A percentile compares a stretch with the other conserved stretches of the same genome.
phyloP scores from a whole-genome alignment of 75 land plant genomes.

The Larix kaempferi region DNA sequence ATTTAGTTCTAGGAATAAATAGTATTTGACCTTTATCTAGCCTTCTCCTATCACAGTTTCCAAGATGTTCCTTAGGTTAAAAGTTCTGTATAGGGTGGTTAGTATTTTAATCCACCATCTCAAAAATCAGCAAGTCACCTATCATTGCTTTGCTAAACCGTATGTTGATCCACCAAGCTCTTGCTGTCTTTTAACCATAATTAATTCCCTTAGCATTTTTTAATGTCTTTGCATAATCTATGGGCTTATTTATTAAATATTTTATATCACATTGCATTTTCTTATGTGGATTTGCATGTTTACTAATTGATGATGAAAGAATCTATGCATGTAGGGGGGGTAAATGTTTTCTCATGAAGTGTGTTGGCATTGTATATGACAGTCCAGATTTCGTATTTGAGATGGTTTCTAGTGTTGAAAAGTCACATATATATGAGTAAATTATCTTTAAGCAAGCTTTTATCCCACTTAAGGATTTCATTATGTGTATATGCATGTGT shows the following conservation, averaged over 20 bases:
- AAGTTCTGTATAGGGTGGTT: too few species aligned
- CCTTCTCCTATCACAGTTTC: too few species aligned
- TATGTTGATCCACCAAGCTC: too few species aligned
- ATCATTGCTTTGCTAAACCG: too few species aligned
- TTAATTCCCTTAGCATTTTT: not conserved
- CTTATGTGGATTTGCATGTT: not conserved
- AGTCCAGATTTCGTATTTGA: slow-evolving; percentile 84
- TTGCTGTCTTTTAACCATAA: too few species aligned
- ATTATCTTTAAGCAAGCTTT: slow-evolving; percentile 12
- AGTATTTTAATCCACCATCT: too few species aligned
- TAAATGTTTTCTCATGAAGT: slow-evolving; percentile 64
- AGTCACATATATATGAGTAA: slow-evolving; percentile 75
- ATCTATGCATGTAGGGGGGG: slow-evolving; percentile 44
- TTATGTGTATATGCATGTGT: not conserved
- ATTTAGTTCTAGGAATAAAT: too few species aligned
- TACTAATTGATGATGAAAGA: not conserved
- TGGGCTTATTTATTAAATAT: not conserved
- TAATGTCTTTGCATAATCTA: not conserved
- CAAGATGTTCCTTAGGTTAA: too few species aligned
- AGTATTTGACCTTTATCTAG: too few species aligned
- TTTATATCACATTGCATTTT: not conserved
- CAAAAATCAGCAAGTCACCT: too few species aligned
- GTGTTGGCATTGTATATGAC: slow-evolving; percentile 84
- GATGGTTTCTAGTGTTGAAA: slow-evolving; percentile 64
- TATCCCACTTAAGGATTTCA: not conserved